Base-by-base conservation (phyloP, 2,329 filamentous ascomycete genomes). In the Plenodomus biglobosus region DNA sequence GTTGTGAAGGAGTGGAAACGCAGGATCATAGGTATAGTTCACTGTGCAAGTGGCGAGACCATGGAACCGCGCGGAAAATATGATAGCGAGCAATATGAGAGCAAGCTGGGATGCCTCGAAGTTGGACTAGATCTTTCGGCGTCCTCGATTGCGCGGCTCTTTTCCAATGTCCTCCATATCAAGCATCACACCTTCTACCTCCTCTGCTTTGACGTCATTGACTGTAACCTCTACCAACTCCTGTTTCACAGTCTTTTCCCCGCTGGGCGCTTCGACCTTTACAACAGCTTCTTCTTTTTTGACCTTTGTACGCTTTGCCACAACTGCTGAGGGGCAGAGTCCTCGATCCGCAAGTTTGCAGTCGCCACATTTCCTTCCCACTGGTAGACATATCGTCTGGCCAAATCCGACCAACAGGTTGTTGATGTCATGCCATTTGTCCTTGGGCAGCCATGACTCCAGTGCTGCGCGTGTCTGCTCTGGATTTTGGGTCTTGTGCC, bases 371-470 rank as follows among this genome's bases (percentile, higher is more conserved):
- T 81, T 84, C 55, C 86, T 79, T 0, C 88, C 89, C 1, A 92
- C 83, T 1, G 91, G 90, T 55, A 90, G 75, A 68, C 92, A 96
- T 18, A 94, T 84, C 1, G 85, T 89, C 79, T 96, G 92, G 0
- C 92, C 92, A 53, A 95, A 79, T 0, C 92, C 92, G 24, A 96
- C 92, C 34, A 96, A 79, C 70, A 96, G 73, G 74, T 86, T 85
- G 72, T 96, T 96, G 70, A 96, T 95, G 73, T 95, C 90, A 71
- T 89, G 87, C 92, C 92, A 96, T 63, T 83, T 85, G 42, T 95
- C 89, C 50, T 73, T 81, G 2, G 92, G 92, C 61, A 96, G 76
- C 92, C 92, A 96, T 15, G 79, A 79, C 75, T 96, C 83, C 49
- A 96, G 77, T 27, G 84, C 83, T 44, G 79, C 74, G 37, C 92